A percentile compares a stretch with the other conserved stretches of the same genome.
These are phyloP conservation scores for Agaricus subrufescens DNA, from an alignment of 768 basidiomycete species.

Conservation along the genomic window DNA sequence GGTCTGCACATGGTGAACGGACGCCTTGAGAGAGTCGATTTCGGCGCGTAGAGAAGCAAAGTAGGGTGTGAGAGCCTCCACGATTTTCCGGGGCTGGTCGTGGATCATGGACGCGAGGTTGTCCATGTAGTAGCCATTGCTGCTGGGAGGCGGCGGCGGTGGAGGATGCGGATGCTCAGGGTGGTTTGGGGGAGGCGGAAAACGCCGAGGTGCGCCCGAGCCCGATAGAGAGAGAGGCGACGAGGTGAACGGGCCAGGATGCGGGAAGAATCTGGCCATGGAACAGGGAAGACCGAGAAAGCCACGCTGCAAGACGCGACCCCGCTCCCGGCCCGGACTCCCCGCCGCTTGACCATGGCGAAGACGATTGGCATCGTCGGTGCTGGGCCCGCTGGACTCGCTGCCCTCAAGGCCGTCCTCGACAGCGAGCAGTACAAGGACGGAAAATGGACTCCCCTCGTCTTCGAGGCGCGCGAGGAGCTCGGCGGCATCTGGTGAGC, in stretches of 20 bases:
- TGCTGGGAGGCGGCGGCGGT: too few species aligned
- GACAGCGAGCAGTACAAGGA: constrained; percentile 55
- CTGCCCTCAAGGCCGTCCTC: constrained; percentile 58
- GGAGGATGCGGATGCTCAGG: too few species aligned
- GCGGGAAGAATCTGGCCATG: too few species aligned
- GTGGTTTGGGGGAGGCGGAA: too few species aligned
- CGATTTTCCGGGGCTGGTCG: background rate
- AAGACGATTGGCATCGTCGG: constrained; percentile 49
- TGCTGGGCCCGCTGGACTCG: constrained; percentile 72
- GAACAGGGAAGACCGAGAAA: too few species aligned
- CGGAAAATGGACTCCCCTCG: constrained; percentile 58
- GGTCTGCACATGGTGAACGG: background rate
- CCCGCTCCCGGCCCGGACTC: too few species aligned
- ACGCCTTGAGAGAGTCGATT: background rate
- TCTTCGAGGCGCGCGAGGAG: constrained; percentile 59
- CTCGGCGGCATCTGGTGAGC: constrained; percentile 78
- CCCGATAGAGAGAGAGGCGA: too few species aligned
- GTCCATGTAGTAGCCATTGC: background rate
- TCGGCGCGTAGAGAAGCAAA: background rate
- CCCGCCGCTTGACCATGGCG: too few species aligned
- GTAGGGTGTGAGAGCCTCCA: background rate
- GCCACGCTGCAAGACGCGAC: too few species aligned
- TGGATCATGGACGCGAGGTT: background rate
- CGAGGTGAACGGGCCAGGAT: too few species aligned
- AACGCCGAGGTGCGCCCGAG: too few species aligned